Percentiles rank a stretch among this genome's conserved stretches.
Evolutionary conservation across 345 rosid genomes (phyloP).

Genomic region (Arabis alpina): DNA sequence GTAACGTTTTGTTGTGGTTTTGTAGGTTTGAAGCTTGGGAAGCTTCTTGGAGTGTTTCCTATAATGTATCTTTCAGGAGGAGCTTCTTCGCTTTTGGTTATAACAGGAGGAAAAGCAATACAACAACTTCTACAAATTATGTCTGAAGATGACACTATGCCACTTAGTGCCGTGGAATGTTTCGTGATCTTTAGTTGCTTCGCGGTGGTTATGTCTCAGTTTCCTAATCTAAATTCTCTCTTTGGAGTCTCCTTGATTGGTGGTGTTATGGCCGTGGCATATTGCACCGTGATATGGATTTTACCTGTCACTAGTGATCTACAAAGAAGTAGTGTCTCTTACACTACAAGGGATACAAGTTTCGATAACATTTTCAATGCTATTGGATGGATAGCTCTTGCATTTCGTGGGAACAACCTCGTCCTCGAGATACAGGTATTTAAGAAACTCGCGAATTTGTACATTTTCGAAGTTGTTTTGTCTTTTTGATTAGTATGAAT

Average conservation of each 20-base stretch:
- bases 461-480: neutral
- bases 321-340: slow-evolving; percentile 50
- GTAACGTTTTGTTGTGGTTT: neutral
- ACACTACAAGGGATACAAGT: slow-evolving; percentile 41
- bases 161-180: slow-evolving; percentile 60
- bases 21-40: slow-evolving; percentile 53
- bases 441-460: neutral
- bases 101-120: slow-evolving; percentile 56
- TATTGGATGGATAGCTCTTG: slow-evolving; percentile 66
- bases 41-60: slow-evolving; percentile 58
- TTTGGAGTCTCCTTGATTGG: slow-evolving; percentile 67
- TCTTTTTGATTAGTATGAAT: neutral
- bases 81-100: slow-evolving; percentile 57
- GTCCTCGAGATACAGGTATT: slow-evolving; percentile 76
- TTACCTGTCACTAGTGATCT: slow-evolving; percentile 46
- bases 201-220: slow-evolving; percentile 59
- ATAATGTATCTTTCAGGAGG: slow-evolving; percentile 70
- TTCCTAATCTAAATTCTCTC: slow-evolving; percentile 68
- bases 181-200: slow-evolving; percentile 55
- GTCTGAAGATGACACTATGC: slow-evolving; percentile 34
- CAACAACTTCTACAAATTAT: slow-evolving; percentile 37
- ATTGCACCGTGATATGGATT: slow-evolving; percentile 65
- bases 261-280: slow-evolving; percentile 53
- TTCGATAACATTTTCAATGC: slow-evolving; percentile 55
- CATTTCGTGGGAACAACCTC: slow-evolving; percentile 76